Evolutionary conservation across 108 stramenopile genomes (phyloP).

Genomic region (Bacterosira constricta): DNA sequence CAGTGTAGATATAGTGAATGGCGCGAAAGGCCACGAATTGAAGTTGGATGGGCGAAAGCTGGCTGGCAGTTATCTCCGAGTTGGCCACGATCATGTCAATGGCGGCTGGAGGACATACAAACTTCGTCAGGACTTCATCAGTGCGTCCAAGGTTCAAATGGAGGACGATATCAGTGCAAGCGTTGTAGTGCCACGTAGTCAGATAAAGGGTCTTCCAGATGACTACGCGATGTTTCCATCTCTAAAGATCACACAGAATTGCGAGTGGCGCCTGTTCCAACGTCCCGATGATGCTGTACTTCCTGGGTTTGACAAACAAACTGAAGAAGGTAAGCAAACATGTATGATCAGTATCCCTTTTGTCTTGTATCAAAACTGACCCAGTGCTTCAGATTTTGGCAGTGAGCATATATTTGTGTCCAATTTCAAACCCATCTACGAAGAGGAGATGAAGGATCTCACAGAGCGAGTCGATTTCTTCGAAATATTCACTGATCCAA

Average conservation of each 20-base stretch:
- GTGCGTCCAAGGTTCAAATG: conserved; percentile 66
- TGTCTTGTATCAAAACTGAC: not conserved
- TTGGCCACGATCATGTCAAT: conserved; percentile 41
- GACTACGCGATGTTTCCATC: conserved; percentile 52
- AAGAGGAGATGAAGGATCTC: conserved; percentile 57
- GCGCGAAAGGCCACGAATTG: conserved; percentile 57
- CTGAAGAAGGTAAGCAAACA: conserved; percentile 28
- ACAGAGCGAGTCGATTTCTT: conserved; percentile 60
- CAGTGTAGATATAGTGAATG: conserved; percentile 59
- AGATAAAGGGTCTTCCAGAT: conserved; percentile 42
- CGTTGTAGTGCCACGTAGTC: conserved; percentile 58
- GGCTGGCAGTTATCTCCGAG: conserved; percentile 58
- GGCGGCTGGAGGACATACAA: conserved; percentile 61
- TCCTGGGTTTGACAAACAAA: conserved; percentile 63
- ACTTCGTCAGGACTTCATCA: conserved; percentile 58
- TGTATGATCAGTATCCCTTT: not conserved
- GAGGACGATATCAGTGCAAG: conserved; percentile 68
- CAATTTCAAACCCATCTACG: conserved; percentile 58
- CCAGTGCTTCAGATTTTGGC: conserved; percentile 31
- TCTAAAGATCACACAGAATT: conserved; percentile 58
- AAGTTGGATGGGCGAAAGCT: conserved; percentile 56
- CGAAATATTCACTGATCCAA: conserved; percentile 60
- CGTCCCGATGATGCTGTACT: conserved; percentile 61
- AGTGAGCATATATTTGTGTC: conserved; percentile 50
- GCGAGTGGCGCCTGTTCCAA: conserved; percentile 66